Evolutionary conservation across 2,329 filamentous ascomycete genomes (phyloP).

Genomic region (Phoma sp.): DNA sequence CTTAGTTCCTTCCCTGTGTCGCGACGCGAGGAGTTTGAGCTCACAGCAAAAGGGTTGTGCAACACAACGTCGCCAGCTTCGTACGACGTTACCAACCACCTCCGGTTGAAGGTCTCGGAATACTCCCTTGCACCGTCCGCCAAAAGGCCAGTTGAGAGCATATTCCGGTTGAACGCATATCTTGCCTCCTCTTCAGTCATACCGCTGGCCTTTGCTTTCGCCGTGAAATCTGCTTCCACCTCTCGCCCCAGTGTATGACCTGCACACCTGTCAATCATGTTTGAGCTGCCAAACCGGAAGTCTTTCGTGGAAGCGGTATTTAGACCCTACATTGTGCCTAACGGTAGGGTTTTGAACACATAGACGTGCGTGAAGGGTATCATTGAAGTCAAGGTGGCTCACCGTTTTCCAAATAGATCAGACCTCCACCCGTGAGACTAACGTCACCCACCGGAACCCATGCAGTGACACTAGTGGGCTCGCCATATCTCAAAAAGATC

Average conservation of each 20-base stretch:
- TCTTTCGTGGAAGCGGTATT: too few relatives aligned
- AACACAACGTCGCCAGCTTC: slow-evolving; percentile 60
- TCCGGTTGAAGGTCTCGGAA: slow-evolving; percentile 51
- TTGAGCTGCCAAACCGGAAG: too few relatives aligned
- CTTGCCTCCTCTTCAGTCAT: slow-evolving; percentile 59
- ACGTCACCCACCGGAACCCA: slow-evolving; percentile 65
- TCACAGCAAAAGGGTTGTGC: slow-evolving; percentile 39
- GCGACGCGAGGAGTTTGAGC: neutral
- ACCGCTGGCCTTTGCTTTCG: slow-evolving; percentile 56
- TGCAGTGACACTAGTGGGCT: slow-evolving; percentile 61
- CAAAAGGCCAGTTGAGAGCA: slow-evolving; percentile 63
- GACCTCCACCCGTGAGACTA: slow-evolving; percentile 60
- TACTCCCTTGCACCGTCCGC: slow-evolving; percentile 57
- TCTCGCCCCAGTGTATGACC: slow-evolving; percentile 56
- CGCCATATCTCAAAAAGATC: slow-evolving; percentile 62
- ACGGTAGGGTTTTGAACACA: too few relatives aligned
- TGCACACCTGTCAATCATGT: slow-evolving; percentile 1
- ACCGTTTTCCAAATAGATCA: slow-evolving; percentile 65
- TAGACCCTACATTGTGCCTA: too few relatives aligned
- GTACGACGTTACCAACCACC: slow-evolving; percentile 60
- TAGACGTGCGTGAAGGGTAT: too few relatives aligned
- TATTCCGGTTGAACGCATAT: slow-evolving; percentile 59
- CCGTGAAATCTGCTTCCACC: slow-evolving; percentile 58
- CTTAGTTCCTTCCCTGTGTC: slow-evolving; percentile 11
- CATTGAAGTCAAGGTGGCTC: neutral